Evolutionary conservation across 257 asterid species (phyloP).

Genomic region (Solanum okadae): DNA sequence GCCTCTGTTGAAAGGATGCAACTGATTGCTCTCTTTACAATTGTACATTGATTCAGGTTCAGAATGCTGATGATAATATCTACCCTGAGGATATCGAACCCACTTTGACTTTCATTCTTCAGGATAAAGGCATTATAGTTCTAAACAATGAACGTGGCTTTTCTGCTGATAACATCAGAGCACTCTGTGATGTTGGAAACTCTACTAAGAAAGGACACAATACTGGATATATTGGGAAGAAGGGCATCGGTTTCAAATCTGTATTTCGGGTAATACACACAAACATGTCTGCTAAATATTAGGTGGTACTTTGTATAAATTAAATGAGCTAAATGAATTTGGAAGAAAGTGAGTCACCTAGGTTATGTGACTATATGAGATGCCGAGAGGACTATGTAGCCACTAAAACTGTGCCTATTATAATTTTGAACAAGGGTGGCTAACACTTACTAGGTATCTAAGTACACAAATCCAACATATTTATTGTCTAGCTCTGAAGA

Average conservation of each 20-base stretch:
- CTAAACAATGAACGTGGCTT: slow-evolving; percentile 91
- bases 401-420: not conserved
- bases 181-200: slow-evolving; percentile 96
- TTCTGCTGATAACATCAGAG: slow-evolving; percentile 66
- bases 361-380: not conserved
- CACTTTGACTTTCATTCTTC: slow-evolving; percentile 74
- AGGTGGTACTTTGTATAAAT: not conserved
- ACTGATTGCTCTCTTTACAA: not conserved
- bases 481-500: not conserved
- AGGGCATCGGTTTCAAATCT: slow-evolving; percentile 99
- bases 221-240: slow-evolving; percentile 95
- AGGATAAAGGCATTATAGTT: slow-evolving; percentile 61
- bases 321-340: not conserved
- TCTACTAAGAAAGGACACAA: slow-evolving; percentile 63
- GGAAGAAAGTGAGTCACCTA: not conserved
- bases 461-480: not conserved
- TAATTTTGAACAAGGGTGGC: not conserved
- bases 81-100: slow-evolving; percentile 73
- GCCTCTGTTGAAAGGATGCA: not conserved
- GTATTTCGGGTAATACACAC: slow-evolving; percentile 76
- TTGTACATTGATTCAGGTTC: slow-evolving; percentile 44
- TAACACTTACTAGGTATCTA: not conserved
- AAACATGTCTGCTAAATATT: not conserved
- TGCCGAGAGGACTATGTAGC: not conserved
- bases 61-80: slow-evolving; percentile 94